Evolutionary conservation across 2,329 filamentous ascomycete genomes (phyloP).

Genomic region (Chaetomium olivaceum): DNA sequence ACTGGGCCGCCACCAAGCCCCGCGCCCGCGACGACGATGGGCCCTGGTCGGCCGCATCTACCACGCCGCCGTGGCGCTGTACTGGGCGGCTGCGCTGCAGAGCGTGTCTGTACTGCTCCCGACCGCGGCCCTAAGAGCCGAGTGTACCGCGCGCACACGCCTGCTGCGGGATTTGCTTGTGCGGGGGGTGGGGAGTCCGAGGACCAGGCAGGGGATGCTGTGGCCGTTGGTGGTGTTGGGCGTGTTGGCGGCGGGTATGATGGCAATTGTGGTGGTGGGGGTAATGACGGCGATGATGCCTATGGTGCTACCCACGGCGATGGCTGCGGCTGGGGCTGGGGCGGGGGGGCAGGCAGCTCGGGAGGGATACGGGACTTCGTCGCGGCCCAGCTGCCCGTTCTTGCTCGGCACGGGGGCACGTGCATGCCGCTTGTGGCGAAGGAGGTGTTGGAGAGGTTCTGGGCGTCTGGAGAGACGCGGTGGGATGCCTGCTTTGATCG

Average conservation of each 20-base stretch:
- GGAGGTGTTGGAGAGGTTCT: slow-evolving; percentile 39
- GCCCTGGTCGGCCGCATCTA: slow-evolving; percentile 37
- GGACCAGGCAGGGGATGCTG: slow-evolving; percentile 34
- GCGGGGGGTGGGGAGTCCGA: slow-evolving; percentile 25
- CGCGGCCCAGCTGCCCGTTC: slow-evolving; percentile 29
- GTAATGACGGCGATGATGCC: no score
- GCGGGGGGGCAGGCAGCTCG: slow-evolving; percentile 12
- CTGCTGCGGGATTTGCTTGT: slow-evolving; percentile 29
- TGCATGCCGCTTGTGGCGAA: slow-evolving; percentile 38
- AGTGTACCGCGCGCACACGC: slow-evolving; percentile 21
- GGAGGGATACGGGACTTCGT: slow-evolving; percentile 35
- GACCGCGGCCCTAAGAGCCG: slow-evolving; percentile 12
- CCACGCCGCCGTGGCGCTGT: slow-evolving; percentile 38
- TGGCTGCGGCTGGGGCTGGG: no score
- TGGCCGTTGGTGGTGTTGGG: slow-evolving; percentile 44
- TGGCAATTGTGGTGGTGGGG: background rate
- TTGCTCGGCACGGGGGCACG: slow-evolving; percentile 36
- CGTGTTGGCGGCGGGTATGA: slow-evolving; percentile 32
- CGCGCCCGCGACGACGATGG: slow-evolving; percentile 34
- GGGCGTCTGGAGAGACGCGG: slow-evolving; percentile 35
- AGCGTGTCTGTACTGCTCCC: slow-evolving; percentile 36
- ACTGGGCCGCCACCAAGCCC: slow-evolving; percentile 36
- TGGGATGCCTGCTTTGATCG: slow-evolving; percentile 45
- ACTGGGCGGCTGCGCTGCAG: slow-evolving; percentile 42
- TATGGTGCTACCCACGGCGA: no score